Evolutionary conservation across 2,329 filamentous ascomycete genomes (phyloP), one percentile per base, ranked within the genome.

Genomic region (Phoma herbarum): DNA sequence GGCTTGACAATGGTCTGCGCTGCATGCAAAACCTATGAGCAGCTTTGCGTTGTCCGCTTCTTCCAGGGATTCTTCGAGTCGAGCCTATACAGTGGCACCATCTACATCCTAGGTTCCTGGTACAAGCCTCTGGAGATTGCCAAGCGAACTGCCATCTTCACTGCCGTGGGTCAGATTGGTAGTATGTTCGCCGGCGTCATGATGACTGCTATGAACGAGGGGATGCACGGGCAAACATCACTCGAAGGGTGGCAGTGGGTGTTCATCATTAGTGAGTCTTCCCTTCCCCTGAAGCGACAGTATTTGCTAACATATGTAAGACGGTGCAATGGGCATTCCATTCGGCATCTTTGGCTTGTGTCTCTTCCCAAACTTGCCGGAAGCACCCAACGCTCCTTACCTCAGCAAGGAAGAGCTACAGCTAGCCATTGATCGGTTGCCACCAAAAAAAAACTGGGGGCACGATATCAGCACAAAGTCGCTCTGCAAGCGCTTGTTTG

Each of bases 151-250:
- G 67, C 69, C 10, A 71, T 73, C 26, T 73, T 73, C 39, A 73
- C 70, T 10, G 69, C 70, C 4, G 63, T 70, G 9, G 70, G 69
- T 0, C 70, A 71, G 28, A 70, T 71, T 9, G 70, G 70, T 14
- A 73, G 68, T 37, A 73, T 73, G 70, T 72, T 71, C 25, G 69
- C 70, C 29, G 69, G 70, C 25, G 65, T 70, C 10, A 72, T 73
- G 70, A 73, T 72, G 70, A 73, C 70, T n/a, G 68, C 70, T 4
- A 70, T 72, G 63, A 71, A 72, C 22, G 42, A 68, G 37, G 61
- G 66, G n/a, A 57, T 73, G 37, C 60, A 71, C 28, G 61, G 50
- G 0, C 58, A 65, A 25, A 63, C 51, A 2, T 62, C 65, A 14
- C 64, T 73, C 12, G 55, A 63, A 31, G 69, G 68, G 4, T 73